Conservation (phyloP, 139 green algal genomes). For the Chlamydomonas sphaeroides region DNA sequence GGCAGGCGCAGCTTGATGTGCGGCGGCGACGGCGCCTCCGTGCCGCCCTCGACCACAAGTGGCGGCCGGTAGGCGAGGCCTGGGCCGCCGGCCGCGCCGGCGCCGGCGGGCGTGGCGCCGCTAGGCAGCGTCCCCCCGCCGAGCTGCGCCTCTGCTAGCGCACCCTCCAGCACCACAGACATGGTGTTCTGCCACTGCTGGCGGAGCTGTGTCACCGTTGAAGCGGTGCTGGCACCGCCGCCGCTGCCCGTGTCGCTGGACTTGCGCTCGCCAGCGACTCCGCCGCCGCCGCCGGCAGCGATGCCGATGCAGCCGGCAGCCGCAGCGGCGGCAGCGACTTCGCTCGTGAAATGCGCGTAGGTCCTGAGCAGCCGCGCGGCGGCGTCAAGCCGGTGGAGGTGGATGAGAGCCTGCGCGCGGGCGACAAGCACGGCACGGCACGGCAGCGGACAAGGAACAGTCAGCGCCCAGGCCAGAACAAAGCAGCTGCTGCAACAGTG, state of each 20-base stretch:
- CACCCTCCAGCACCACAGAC: background rate
- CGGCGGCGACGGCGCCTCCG: background rate
- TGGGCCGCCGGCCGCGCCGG: no score
- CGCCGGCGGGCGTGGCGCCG: no score
- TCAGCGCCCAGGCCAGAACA: no score
- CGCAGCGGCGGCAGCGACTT: background rate
- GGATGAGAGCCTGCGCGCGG: slow-evolving; percentile 12
- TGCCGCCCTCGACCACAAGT: background rate
- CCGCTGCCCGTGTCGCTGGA: no score
- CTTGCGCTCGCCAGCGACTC: no score
- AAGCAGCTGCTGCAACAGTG: no score
- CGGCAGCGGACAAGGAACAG: no score
- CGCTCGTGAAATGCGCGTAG: slow-evolving; percentile 29
- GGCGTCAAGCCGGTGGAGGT: slow-evolving; percentile 34
- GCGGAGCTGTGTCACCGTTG: background rate
- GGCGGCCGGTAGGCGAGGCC: no score
- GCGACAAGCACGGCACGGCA: no score
- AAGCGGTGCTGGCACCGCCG: background rate
- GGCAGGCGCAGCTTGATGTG: background rate
- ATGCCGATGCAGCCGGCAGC: background rate
- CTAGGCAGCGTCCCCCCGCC: no score
- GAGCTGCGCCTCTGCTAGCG: background rate
- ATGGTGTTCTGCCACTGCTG: slow-evolving; percentile 7
- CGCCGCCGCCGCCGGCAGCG: no score
- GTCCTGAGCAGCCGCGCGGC: slow-evolving; percentile 23